These are phyloP conservation scores for Paraconiothyrium brasiliense DNA, from an alignment of 2,329 filamentous ascomycete genomes.

Conservation along the genomic window DNA sequence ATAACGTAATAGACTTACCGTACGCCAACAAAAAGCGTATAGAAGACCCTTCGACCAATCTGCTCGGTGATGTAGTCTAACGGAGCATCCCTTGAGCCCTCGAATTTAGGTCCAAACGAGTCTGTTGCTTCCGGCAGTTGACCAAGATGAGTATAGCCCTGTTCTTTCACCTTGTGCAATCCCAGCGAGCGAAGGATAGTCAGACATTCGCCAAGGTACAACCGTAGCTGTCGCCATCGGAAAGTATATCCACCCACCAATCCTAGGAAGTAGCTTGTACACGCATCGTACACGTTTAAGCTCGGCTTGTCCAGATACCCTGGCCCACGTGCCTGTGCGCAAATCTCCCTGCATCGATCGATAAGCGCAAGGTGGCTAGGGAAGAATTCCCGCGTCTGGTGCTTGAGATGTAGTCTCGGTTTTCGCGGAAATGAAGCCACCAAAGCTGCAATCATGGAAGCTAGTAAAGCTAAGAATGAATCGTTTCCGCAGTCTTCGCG, in stretches of 20 bases:
- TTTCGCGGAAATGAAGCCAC: conserved; percentile 80
- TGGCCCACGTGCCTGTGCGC: conserved; percentile 71
- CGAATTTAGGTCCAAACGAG: conserved; percentile 47
- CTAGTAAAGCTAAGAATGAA: conserved; percentile 74
- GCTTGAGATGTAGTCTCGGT: conserved; percentile 74
- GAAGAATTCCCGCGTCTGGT: conserved; percentile 71
- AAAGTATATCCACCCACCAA: conserved; percentile 73
- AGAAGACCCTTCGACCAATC: conserved; percentile 75
- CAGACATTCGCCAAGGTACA: conserved; percentile 78
- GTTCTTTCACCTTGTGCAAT: conserved; percentile 65
- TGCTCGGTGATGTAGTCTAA: conserved; percentile 59
- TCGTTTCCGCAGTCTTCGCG: conserved; percentile 73
- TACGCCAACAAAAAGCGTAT: conserved; percentile 80
- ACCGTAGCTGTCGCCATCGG: conserved; percentile 71
- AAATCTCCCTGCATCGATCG: conserved; percentile 74
- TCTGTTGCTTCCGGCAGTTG: conserved; percentile 45
- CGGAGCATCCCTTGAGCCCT: conserved; percentile 48
- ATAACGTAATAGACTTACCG: conserved; percentile 73
- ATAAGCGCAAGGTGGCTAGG: conserved; percentile 75
- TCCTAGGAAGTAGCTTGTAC: conserved; percentile 79
- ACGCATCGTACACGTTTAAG: conserved; percentile 69
- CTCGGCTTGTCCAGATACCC: conserved; percentile 63
- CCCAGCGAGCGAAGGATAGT: conserved; percentile 74
- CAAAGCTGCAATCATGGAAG: conserved; percentile 78
- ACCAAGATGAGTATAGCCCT: conserved; percentile 51